A percentile compares a stretch with the other conserved stretches of the same genome.
These are phyloP conservation scores for Ustilago esculenta DNA, from an alignment of 1,284 basidiomycete genomes.

Conservation along the genomic window DNA sequence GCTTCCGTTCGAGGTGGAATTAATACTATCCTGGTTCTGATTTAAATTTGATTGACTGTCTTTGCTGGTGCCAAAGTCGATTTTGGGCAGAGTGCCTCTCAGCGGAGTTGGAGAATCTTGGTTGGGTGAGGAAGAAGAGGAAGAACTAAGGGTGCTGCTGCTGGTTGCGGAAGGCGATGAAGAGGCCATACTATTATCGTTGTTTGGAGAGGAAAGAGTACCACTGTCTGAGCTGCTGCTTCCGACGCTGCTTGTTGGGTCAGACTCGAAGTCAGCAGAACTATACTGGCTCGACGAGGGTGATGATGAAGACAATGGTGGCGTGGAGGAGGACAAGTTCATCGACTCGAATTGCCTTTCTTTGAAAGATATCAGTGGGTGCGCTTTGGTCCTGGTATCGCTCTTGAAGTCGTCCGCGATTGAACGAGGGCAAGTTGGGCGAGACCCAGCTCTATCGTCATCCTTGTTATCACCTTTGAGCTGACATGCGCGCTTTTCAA, in stretches of 20 bases:
- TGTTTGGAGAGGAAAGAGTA: too few relatives aligned
- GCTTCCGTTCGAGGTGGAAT: background rate
- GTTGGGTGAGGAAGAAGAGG: background rate
- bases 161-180: background rate
- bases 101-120: background rate
- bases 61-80: background rate
- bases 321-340: background rate
- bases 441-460: too few relatives aligned
- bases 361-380: too few relatives aligned
- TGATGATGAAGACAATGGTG: background rate
- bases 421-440: background rate
- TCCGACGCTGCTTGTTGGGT: too few relatives aligned
- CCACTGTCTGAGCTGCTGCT: too few relatives aligned
- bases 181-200: too few relatives aligned
- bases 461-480: too few relatives aligned
- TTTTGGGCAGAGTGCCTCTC: background rate
- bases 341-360: background rate
- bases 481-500: background rate
- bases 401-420: constrained; percentile 3
- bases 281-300: background rate
- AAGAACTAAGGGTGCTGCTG: background rate
- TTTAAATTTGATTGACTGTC: background rate
- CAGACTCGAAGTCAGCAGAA: too few relatives aligned
- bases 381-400: too few relatives aligned
- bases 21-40: too few relatives aligned